Evolutionary conservation across 805 yeast species (phyloP).

Genomic region (Starmerella gropengiesseri): DNA sequence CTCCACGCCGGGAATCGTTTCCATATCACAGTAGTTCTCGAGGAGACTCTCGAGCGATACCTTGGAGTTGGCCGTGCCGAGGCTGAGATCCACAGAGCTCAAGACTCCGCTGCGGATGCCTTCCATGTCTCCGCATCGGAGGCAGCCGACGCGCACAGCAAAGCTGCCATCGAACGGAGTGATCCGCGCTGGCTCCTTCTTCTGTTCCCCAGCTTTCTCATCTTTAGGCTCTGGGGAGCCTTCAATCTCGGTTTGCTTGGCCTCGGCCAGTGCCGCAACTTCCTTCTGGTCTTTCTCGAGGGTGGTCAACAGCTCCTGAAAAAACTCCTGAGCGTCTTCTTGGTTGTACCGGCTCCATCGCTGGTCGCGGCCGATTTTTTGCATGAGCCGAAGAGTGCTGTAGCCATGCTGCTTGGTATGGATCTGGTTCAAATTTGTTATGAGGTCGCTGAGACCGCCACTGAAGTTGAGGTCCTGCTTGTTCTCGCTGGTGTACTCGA

Average conservation of each 20-base stretch:
- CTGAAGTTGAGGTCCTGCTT: conserved; percentile 24
- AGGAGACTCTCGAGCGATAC: conserved; percentile 24
- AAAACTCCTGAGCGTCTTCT: conserved; percentile 95
- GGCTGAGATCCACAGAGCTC: conserved; percentile 31
- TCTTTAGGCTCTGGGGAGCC: not conserved
- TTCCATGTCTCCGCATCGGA: conserved; percentile 85
- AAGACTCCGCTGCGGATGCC: conserved; percentile 76
- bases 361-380: conserved; percentile 30
- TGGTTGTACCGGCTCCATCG: conserved; percentile 78
- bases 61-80: conserved; percentile 11
- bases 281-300: conserved; percentile 28
- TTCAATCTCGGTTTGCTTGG: not conserved
- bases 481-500: conserved; percentile 43
- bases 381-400: conserved; percentile 24
- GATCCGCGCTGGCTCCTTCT: conserved; percentile 25
- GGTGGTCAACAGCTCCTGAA: conserved; percentile 42
- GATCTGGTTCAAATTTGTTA: conserved; percentile 26
- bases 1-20: conserved; percentile 83
- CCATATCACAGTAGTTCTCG: conserved; percentile 41
- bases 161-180: conserved; percentile 89
- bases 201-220: not conserved
- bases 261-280: not conserved
- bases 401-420: conserved; percentile 26
- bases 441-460: conserved; percentile 21
- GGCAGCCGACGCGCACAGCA: conserved; percentile 83